A percentile compares a stretch with the other conserved stretches of the same genome.
These are phyloP conservation scores for Saccharomyces uvarum DNA, from an alignment of 1,139 yeast genomes.

Conservation along the genomic window DNA sequence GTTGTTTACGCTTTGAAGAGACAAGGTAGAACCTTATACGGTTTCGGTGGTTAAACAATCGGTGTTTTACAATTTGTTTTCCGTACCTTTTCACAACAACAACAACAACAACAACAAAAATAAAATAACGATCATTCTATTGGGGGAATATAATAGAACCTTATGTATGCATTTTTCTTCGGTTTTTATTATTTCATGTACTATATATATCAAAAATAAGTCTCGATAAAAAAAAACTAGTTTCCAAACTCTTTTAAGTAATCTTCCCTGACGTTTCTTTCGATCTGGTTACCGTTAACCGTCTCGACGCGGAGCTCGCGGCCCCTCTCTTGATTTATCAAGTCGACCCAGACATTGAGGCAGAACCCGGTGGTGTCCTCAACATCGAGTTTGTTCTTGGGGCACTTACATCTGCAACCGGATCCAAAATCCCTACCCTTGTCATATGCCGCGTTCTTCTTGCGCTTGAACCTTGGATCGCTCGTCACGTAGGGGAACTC, in stretches of 20 bases:
- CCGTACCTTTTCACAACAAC: not conserved
- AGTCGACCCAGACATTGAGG: slow-evolving; percentile 35
- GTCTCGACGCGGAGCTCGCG: not conserved
- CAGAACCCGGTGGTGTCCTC: slow-evolving; percentile 38
- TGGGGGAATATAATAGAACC: not conserved
- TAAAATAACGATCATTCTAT: slow-evolving; percentile 1
- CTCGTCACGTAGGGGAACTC: slow-evolving; percentile 42
- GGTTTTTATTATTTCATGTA: slow-evolving; percentile 7
- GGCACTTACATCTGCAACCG: slow-evolving; percentile 6
- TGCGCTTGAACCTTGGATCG: slow-evolving; percentile 12
- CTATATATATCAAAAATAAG: not conserved
- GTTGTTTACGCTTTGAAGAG: slow-evolving; percentile 99
- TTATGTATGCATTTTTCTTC: slow-evolving; percentile 18
- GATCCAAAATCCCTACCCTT: not conserved
- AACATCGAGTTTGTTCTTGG: slow-evolving; percentile 29
- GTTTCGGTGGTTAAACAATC: slow-evolving; percentile 88
- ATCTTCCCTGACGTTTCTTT: not conserved
- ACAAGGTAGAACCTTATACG: slow-evolving; percentile 99
- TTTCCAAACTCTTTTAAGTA: not conserved
- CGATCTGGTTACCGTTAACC: slow-evolving; percentile 2
- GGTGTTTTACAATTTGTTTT: not conserved
- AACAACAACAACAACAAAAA: not conserved
- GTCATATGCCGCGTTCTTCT: slow-evolving; percentile 1
- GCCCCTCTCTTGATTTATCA: slow-evolving; percentile 18
- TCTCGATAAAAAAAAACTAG: not conserved